These are phyloP conservation scores for Aspergillus biplanus DNA, from an alignment of 495 filamentous ascomycete genomes.

Conservation along the genomic window DNA sequence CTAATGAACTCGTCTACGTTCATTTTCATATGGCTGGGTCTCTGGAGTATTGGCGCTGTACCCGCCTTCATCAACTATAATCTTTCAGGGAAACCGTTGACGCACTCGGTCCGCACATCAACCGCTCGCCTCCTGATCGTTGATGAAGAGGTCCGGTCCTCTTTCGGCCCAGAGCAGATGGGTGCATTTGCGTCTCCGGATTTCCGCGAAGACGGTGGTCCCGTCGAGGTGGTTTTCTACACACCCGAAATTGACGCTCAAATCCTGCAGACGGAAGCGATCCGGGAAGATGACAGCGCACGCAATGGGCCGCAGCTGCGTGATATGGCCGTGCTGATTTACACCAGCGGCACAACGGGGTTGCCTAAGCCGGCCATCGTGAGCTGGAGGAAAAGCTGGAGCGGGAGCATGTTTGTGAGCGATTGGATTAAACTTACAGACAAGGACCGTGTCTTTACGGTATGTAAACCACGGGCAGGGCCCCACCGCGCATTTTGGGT, in stretches of 20 bases:
- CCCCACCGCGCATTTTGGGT: neutral
- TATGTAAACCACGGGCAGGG: conserved; percentile 33
- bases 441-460: conserved; percentile 82
- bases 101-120: conserved; percentile 77
- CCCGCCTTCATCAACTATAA: conserved; percentile 98
- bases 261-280: conserved; percentile 55
- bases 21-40: conserved; percentile 78
- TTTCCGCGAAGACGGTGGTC: conserved; percentile 51
- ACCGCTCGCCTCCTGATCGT: conserved; percentile 73
- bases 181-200: conserved; percentile 44
- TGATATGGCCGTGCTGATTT: conserved; percentile 77
- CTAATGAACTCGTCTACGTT: conserved; percentile 85
- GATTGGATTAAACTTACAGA: conserved; percentile 57
- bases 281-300: conserved; percentile 65
- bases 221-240: conserved; percentile 64
- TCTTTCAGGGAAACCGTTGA: conserved; percentile 70
- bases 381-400: conserved; percentile 69
- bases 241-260: conserved; percentile 66
- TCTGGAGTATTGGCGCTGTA: conserved; percentile 87
- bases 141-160: conserved; percentile 66
- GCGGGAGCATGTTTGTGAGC: conserved; percentile 56
- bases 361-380: conserved; percentile 90
- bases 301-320: conserved; percentile 53
- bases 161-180: conserved; percentile 52
- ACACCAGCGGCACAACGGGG: conserved; percentile 87